These are phyloP conservation scores for Amphibolis antarctica DNA, from an alignment of 106 monocot genomes.

Conservation along the genomic window DNA sequence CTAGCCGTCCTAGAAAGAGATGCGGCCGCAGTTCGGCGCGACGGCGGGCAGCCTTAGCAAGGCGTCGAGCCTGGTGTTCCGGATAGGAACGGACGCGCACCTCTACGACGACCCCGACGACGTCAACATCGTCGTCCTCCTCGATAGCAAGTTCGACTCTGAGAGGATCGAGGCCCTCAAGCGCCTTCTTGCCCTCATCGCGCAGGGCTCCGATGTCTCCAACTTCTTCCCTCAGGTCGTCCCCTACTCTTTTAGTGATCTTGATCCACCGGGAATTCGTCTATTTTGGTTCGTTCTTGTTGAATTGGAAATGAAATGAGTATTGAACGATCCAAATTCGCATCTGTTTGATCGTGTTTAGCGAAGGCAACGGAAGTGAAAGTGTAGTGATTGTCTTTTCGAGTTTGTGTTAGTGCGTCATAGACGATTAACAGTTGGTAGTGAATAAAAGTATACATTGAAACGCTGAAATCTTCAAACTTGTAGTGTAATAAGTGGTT, in stretches of 20 bases:
- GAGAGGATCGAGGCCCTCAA: slow-evolving; percentile 90
- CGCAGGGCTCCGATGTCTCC: slow-evolving; percentile 86
- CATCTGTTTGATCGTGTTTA: no score
- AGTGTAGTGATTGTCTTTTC: no score
- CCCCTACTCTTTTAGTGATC: not conserved
- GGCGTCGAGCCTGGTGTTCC: slow-evolving; percentile 72
- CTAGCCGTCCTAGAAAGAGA: slow-evolving; percentile 2
- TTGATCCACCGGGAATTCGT: not conserved
- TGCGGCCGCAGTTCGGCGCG: slow-evolving; percentile 58
- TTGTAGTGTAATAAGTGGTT: no score
- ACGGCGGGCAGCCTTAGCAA: slow-evolving; percentile 62
- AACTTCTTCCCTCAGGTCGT: slow-evolving; percentile 91
- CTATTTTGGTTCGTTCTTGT: no score
- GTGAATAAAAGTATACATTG: no score
- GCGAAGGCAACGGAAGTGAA: no score
- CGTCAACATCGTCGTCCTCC: slow-evolving; percentile 55
- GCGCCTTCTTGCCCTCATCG: slow-evolving; percentile 91
- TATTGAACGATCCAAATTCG: no score
- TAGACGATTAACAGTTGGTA: no score
- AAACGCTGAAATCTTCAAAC: no score
- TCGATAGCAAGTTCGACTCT: slow-evolving; percentile 89
- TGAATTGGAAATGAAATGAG: not conserved
- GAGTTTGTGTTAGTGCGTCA: no score
- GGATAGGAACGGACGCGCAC: slow-evolving; percentile 97
- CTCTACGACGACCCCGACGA: slow-evolving; percentile 97